Conservation (phyloP, 129 eudicot species). For the Tanacetum coccineum region DNA sequence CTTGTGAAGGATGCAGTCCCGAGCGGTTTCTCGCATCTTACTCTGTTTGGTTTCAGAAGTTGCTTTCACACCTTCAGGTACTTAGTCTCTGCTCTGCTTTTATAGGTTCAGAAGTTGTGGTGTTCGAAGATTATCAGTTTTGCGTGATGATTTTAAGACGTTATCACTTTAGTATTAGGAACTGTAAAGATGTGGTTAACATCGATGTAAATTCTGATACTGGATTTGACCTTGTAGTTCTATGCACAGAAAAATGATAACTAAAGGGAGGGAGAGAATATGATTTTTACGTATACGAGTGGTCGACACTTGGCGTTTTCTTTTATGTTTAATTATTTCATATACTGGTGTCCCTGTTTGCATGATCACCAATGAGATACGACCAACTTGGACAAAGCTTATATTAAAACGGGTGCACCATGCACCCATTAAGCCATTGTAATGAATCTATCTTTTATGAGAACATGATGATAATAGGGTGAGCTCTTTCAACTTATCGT, state of each 20-base stretch:
- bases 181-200: constrained; percentile 11
- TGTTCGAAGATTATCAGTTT: constrained; percentile 1
- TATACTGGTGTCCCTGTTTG: neutral
- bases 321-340: neutral
- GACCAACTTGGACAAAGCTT: neutral
- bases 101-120: neutral
- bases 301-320: neutral
- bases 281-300: constrained; percentile 6
- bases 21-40: constrained; percentile 74
- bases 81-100: neutral
- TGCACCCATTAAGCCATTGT: neutral
- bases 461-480: neutral
- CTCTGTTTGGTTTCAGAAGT: constrained; percentile 66
- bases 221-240: neutral
- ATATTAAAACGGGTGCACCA: neutral
- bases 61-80: constrained; percentile 80
- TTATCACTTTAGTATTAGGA: neutral
- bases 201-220: constrained; percentile 2
- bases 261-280: constrained; percentile 1
- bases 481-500: neutral
- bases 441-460: neutral
- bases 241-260: constrained; percentile 12
- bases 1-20: constrained; percentile 72
- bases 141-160: neutral
- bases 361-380: neutral